These are phyloP conservation scores for Yarrowia sp. DNA, from an alignment of 805 yeast species.

Conservation along the genomic window DNA sequence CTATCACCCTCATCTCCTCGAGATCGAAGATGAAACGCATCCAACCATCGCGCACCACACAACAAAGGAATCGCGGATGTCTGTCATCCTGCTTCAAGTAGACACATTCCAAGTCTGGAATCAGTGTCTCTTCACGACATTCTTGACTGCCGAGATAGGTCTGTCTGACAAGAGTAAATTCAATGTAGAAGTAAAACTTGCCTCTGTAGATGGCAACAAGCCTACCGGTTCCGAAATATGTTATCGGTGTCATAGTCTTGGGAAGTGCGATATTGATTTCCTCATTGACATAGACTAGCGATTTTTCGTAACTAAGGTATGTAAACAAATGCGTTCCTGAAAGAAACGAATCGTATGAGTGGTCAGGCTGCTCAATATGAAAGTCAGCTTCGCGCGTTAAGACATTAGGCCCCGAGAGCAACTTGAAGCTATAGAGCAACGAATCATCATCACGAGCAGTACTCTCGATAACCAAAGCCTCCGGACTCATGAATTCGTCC, in stretches of 20 bases:
- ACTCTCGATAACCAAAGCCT: not conserved
- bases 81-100: conserved; percentile 5
- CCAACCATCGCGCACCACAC: not conserved
- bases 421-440: not conserved
- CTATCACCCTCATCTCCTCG: not conserved
- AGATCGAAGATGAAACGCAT: not conserved
- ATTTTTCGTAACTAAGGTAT: not conserved
- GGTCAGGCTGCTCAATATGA: too few relatives aligned
- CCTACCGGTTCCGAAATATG: too few relatives aligned
- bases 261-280: not conserved
- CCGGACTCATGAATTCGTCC: too few relatives aligned
- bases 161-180: not conserved
- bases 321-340: not conserved
- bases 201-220: not conserved
- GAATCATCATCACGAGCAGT: not conserved
- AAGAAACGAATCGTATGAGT: too few relatives aligned
- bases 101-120: not conserved
- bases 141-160: not conserved
- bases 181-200: not conserved
- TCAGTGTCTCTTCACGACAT: not conserved
- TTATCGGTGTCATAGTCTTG: too few relatives aligned
- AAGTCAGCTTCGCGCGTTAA: not conserved
- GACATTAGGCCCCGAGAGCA: not conserved
- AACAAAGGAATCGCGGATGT: not conserved
- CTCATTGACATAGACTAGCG: not conserved